phyloP scores from a whole-genome alignment of 306 rosid species.

The Vigna reflexopilosa region DNA sequence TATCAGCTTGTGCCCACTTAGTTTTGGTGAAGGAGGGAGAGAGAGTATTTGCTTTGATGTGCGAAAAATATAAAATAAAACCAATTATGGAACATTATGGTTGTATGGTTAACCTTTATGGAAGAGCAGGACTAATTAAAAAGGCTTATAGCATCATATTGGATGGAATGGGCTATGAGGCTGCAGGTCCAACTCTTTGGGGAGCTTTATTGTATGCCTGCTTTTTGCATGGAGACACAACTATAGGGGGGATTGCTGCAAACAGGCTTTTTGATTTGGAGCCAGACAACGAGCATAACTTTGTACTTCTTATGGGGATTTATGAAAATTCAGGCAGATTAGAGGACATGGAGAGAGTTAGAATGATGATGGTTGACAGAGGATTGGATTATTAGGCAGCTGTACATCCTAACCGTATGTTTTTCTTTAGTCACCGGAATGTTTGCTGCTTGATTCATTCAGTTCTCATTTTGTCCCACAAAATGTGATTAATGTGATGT shows the following conservation, averaged over 20 bases:
- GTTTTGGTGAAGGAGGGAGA: constrained; percentile 74
- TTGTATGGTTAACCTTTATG: constrained; percentile 89
- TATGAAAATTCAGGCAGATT: constrained; percentile 65
- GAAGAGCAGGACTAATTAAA: constrained; percentile 75
- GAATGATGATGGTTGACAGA: constrained; percentile 69
- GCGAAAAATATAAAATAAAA: constrained; percentile 64
- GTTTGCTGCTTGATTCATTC: constrained; percentile 3
- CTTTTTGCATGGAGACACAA: constrained; percentile 62
- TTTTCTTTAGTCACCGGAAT: background rate
- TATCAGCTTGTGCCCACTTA: constrained; percentile 77
- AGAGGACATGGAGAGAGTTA: constrained; percentile 71
- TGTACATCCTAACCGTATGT: background rate
- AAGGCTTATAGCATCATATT: constrained; percentile 69
- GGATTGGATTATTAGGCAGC: constrained; percentile 66
- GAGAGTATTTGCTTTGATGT: constrained; percentile 67
- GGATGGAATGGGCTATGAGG: constrained; percentile 61
- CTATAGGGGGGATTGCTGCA: constrained; percentile 80
- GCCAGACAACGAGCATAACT: constrained; percentile 86
- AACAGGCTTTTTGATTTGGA: constrained; percentile 81
- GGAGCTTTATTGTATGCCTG: constrained; percentile 89
- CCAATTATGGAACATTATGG: constrained; percentile 89
- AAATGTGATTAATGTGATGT: constrained; percentile 8
- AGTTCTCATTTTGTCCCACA: constrained; percentile 18
- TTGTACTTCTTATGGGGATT: constrained; percentile 75
- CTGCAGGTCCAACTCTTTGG: constrained; percentile 89